Percentiles rank a stretch among this genome's conserved stretches.
Evolutionary conservation across 768 basidiomycete genomes (phyloP).

Genomic region (Hygrophoropsis aurantiaca): DNA sequence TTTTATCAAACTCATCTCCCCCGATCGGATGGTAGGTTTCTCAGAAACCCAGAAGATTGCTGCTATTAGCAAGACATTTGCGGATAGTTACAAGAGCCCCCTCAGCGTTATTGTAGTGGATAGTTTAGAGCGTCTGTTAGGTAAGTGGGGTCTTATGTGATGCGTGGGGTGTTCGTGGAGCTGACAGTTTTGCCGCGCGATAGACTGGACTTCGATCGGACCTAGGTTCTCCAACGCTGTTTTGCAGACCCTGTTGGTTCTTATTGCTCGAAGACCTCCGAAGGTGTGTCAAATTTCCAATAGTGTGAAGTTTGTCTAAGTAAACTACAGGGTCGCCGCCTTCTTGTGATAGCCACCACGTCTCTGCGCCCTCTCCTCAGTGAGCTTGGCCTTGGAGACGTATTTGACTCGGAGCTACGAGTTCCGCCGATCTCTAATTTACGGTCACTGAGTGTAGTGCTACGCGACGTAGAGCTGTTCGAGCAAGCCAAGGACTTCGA

Average conservation of each 20-base stretch:
- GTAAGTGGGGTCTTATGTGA: constrained; percentile 45
- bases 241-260: constrained; percentile 84
- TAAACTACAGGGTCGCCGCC: constrained; percentile 73
- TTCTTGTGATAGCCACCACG: constrained; percentile 90
- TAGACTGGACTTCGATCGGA: constrained; percentile 97
- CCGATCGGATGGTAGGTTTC: constrained; percentile 96
- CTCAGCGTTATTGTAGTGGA: constrained; percentile 95
- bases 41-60: constrained; percentile 90
- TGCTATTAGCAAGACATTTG: constrained; percentile 89
- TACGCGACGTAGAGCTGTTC: constrained; percentile 82
- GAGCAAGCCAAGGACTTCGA: constrained; percentile 49
- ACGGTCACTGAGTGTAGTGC: constrained; percentile 67
- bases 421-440: constrained; percentile 82
- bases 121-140: constrained; percentile 88
- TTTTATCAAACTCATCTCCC: constrained; percentile 96
- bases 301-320: neutral
- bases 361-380: constrained; percentile 83
- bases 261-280: constrained; percentile 87
- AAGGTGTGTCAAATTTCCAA: constrained; percentile 55
- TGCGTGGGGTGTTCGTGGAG: neutral
- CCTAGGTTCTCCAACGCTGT: constrained; percentile 96
- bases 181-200: neutral
- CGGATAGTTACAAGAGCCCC: constrained; percentile 96
- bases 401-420: constrained; percentile 84
- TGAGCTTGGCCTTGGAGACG: constrained; percentile 86